phyloP scores from a whole-genome alignment of 345 rosid species.

The Ceriops zippeliana region DNA sequence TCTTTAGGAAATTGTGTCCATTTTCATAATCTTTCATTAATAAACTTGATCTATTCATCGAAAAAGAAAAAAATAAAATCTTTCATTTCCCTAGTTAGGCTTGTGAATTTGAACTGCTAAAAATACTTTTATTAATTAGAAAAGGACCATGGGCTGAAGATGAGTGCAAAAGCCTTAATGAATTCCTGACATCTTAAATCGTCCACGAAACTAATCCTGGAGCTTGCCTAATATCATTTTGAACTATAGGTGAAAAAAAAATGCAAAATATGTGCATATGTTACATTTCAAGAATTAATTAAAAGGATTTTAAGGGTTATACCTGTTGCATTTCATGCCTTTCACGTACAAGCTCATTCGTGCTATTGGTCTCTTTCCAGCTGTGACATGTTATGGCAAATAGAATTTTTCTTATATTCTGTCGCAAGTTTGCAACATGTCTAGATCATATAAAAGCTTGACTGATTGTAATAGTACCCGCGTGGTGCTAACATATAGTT shows the following conservation, averaged over 20 bases:
- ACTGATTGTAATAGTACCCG: slow-evolving; percentile 35
- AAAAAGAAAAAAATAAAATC: too few relatives aligned
- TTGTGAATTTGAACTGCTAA: too few relatives aligned
- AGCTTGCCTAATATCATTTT: too few relatives aligned
- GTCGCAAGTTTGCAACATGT: not conserved
- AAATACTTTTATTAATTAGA: too few relatives aligned
- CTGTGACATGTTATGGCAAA: slow-evolving; percentile 42
- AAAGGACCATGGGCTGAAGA: too few relatives aligned
- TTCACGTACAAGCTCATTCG: slow-evolving; percentile 85
- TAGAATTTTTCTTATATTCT: not conserved
- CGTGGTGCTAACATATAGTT: slow-evolving; percentile 68
- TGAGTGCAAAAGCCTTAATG: too few relatives aligned
- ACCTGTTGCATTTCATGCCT: slow-evolving; percentile 91
- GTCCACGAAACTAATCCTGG: too few relatives aligned
- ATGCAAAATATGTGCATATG: not conserved
- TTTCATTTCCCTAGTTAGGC: too few relatives aligned
- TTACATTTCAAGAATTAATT: not conserved
- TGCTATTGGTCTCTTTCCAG: slow-evolving; percentile 56
- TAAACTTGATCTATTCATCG: too few relatives aligned
- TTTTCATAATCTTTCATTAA: too few relatives aligned
- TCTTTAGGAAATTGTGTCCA: too few relatives aligned
- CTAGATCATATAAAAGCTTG: not conserved
- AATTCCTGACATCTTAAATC: too few relatives aligned
- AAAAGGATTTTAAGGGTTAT: not conserved
- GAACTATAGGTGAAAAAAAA: not conserved